Evolutionary conservation across 1,284 basidiomycete species (phyloP).

Genomic region (Abortiporus biennis): DNA sequence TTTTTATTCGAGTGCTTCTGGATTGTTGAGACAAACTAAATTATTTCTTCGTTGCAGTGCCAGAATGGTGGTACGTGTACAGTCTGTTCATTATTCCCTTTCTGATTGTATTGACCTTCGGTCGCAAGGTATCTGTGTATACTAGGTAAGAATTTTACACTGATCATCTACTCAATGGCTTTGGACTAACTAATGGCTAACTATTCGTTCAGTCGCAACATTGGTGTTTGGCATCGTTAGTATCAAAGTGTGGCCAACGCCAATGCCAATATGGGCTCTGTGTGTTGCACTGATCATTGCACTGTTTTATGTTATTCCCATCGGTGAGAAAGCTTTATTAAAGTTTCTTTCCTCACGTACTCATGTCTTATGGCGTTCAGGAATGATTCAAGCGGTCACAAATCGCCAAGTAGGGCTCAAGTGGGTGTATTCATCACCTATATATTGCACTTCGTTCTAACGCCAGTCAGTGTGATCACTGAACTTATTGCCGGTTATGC

Average conservation of each 20-base stretch:
- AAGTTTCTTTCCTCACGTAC: not conserved
- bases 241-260: slow-evolving; percentile 62
- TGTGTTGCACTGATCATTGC: slow-evolving; percentile 34
- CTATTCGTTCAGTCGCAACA: slow-evolving; percentile 30
- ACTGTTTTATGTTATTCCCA: slow-evolving; percentile 40
- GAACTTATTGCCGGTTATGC: slow-evolving; percentile 45
- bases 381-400: slow-evolving; percentile 49
- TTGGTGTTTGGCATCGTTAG: slow-evolving; percentile 59
- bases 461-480: slow-evolving; percentile 31
- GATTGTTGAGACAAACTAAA: not conserved
- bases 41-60: slow-evolving; percentile 16
- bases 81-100: not conserved
- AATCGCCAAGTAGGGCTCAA: slow-evolving; percentile 45
- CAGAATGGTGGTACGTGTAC: slow-evolving; percentile 29
- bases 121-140: slow-evolving; percentile 23
- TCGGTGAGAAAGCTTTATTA: slow-evolving; percentile 22
- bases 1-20: not conserved
- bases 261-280: slow-evolving; percentile 58
- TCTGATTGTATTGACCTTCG: not conserved
- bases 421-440: slow-evolving; percentile 11
- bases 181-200: not conserved
- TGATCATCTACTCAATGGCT: not conserved
- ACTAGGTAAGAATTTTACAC: slow-evolving; percentile 19
- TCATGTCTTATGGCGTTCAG: slow-evolving; percentile 22
- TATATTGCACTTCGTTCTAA: not conserved